A percentile compares a stretch with the other conserved stretches of the same genome.
Conservation (phyloP, 768 basidiomycete species). For the Lentinula aciculospora region DNA sequence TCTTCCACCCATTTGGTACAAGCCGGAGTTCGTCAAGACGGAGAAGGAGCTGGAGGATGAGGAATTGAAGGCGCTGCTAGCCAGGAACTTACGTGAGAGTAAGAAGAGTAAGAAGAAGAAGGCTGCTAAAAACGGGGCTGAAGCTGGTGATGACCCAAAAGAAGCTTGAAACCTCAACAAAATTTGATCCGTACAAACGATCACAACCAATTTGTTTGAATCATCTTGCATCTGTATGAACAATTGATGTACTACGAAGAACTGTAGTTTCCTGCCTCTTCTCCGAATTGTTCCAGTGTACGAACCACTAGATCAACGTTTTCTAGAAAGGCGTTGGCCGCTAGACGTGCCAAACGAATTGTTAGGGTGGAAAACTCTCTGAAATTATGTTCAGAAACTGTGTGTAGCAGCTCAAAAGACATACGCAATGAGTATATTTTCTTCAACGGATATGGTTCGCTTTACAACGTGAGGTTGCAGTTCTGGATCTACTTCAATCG, state of each 20-base stretch:
- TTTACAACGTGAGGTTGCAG: slow-evolving; percentile 78
- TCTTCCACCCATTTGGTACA: slow-evolving; percentile 89
- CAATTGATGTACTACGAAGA: slow-evolving; percentile 1
- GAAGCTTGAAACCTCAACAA: slow-evolving; percentile 2
- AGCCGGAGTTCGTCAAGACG: slow-evolving; percentile 83
- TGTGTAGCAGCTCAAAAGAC: slow-evolving; percentile 22
- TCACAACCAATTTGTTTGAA: neutral
- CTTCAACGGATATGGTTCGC: slow-evolving; percentile 62
- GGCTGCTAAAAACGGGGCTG: slow-evolving; percentile 51
- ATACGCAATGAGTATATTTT: slow-evolving; percentile 69
- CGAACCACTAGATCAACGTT: slow-evolving; percentile 83
- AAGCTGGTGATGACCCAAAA: slow-evolving; percentile 29
- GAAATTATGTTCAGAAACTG: slow-evolving; percentile 4
- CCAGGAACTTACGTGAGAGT: slow-evolving; percentile 76
- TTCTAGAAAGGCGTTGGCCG: slow-evolving; percentile 83
- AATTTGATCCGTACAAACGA: neutral
- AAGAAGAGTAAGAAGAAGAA: slow-evolving; percentile 93
- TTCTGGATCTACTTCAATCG: slow-evolving; percentile 83
- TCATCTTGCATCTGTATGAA: slow-evolving; percentile 5
- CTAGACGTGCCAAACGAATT: slow-evolving; percentile 77
- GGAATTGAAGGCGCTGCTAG: slow-evolving; percentile 73
- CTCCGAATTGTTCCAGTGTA: slow-evolving; percentile 76
- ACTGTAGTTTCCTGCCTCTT: slow-evolving; percentile 41
- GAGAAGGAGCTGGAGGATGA: slow-evolving; percentile 88
- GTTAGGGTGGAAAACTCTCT: slow-evolving; percentile 78